phyloP scores from a whole-genome alignment of 257 asterid species.

The Nicotiana otophora region DNA sequence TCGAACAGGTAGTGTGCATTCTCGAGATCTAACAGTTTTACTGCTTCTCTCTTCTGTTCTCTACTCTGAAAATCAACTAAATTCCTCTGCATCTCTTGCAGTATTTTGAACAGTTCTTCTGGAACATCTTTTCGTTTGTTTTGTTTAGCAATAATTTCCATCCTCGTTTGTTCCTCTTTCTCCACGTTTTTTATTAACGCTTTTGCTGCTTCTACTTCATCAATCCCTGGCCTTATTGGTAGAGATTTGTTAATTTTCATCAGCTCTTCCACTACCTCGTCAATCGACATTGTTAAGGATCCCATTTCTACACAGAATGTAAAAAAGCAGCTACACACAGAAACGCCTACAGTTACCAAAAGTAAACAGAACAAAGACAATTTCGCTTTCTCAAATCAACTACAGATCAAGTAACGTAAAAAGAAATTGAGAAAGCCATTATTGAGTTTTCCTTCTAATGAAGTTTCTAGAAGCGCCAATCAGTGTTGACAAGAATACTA shows the following conservation, averaged over 20 bases:
- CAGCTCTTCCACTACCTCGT: slow-evolving; percentile 9
- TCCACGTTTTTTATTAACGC: background rate
- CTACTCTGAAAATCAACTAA: slow-evolving; percentile 8
- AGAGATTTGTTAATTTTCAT: slow-evolving; percentile 11
- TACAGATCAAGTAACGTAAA: background rate
- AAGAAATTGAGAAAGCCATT: background rate
- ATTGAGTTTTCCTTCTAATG: background rate
- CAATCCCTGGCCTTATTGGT: slow-evolving; percentile 4
- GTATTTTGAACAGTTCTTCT: slow-evolving; percentile 10
- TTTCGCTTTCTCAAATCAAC: background rate
- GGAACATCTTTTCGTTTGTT: slow-evolving; percentile 12
- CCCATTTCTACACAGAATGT: background rate
- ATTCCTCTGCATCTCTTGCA: slow-evolving; percentile 15
- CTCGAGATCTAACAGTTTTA: slow-evolving; percentile 11
- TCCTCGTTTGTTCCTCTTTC: slow-evolving; percentile 6
- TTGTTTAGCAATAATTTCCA: slow-evolving; percentile 2
- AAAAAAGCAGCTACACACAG: background rate
- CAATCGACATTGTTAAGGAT: slow-evolving; percentile 5
- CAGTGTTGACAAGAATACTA: background rate
- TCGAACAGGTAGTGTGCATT: slow-evolving; percentile 7
- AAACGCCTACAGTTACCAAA: background rate
- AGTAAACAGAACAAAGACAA: background rate
- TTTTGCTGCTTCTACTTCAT: slow-evolving; percentile 17
- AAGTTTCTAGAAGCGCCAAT: background rate
- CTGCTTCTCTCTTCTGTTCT: slow-evolving; percentile 10